These are phyloP conservation scores for Ogataea hybrid DNA, from an alignment of 1,139 yeast genomes.

Conservation along the genomic window DNA sequence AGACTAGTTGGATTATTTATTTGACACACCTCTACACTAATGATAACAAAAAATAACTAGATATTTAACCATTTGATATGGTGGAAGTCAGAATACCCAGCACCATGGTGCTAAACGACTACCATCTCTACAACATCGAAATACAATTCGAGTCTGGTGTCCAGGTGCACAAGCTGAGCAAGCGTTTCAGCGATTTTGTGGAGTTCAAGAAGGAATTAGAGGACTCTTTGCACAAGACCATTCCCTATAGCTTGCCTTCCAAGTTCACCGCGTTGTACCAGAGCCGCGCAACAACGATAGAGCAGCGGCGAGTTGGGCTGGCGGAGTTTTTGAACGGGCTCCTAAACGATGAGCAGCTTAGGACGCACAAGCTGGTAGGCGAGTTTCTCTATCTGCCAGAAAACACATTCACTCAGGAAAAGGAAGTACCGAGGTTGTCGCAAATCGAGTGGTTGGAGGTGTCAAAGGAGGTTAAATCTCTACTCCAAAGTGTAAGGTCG, in stretches of 20 bases:
- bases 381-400: slow-evolving; percentile 29
- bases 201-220: slow-evolving; percentile 45
- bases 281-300: slow-evolving; percentile 34
- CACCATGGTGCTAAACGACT: slow-evolving; percentile 20
- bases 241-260: slow-evolving; percentile 51
- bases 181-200: slow-evolving; percentile 53
- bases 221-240: slow-evolving; percentile 39
- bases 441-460: slow-evolving; percentile 42
- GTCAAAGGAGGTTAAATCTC: slow-evolving; percentile 36
- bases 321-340: slow-evolving; percentile 46
- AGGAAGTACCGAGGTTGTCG: slow-evolving; percentile 19
- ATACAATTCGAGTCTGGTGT: slow-evolving; percentile 9
- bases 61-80: slow-evolving; percentile 8
- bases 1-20: not conserved
- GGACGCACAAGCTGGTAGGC: slow-evolving; percentile 19
- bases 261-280: slow-evolving; percentile 29
- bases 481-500: slow-evolving; percentile 32
- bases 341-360: slow-evolving; percentile 41
- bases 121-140: slow-evolving; percentile 25
- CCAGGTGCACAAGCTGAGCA: slow-evolving; percentile 35
- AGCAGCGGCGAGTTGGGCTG: slow-evolving; percentile 48
- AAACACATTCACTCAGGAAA: slow-evolving; percentile 20
- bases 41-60: not conserved
- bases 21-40: too few relatives aligned
- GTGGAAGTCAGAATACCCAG: slow-evolving; percentile 23